phyloP scores from a whole-genome alignment of 2,329 filamentous ascomycete genomes.

The Pestalotiopsis sp. region DNA sequence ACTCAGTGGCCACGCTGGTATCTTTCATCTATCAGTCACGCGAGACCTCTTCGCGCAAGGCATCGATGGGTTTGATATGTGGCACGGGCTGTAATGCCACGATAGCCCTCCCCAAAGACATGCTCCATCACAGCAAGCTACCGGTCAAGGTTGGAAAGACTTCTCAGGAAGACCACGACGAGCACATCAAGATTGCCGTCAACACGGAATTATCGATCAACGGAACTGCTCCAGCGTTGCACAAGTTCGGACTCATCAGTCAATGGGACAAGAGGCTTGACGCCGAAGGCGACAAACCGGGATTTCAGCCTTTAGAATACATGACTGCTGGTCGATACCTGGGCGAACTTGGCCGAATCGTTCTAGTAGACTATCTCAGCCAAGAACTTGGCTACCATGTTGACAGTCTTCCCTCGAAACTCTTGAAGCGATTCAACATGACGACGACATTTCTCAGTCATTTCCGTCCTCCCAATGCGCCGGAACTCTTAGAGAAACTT shows the following conservation, averaged over 20 bases:
- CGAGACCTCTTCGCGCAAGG: conserved; percentile 61
- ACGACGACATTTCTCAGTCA: conserved; percentile 76
- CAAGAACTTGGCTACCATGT: conserved; percentile 40
- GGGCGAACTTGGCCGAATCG: conserved; percentile 73
- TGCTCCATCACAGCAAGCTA: conserved; percentile 66
- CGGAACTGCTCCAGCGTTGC: conserved; percentile 70
- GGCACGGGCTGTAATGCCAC: conserved; percentile 84
- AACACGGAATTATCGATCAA: conserved; percentile 87
- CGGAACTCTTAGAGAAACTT: conserved; percentile 48
- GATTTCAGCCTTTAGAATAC: conserved; percentile 83
- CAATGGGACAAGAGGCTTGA: conserved; percentile 73
- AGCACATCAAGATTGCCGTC: conserved; percentile 69
- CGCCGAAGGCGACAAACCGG: conserved; percentile 66
- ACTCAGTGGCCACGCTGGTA: conserved; percentile 77
- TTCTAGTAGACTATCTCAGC: conserved; percentile 67
- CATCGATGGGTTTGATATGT: conserved; percentile 79
- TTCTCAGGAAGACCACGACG: conserved; percentile 40
- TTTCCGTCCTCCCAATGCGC: conserved; percentile 57
- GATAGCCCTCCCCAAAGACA: conserved; percentile 67
- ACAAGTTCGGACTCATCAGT: conserved; percentile 65
- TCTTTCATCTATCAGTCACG: conserved; percentile 76
- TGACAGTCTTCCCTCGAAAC: conserved; percentile 53
- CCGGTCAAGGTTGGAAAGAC: conserved; percentile 51
- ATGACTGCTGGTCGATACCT: conserved; percentile 81
- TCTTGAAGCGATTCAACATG: conserved; percentile 63